These are phyloP conservation scores for Phytophthora ohioensis DNA, from an alignment of 352 stramenopile species.

Conservation along the genomic window DNA sequence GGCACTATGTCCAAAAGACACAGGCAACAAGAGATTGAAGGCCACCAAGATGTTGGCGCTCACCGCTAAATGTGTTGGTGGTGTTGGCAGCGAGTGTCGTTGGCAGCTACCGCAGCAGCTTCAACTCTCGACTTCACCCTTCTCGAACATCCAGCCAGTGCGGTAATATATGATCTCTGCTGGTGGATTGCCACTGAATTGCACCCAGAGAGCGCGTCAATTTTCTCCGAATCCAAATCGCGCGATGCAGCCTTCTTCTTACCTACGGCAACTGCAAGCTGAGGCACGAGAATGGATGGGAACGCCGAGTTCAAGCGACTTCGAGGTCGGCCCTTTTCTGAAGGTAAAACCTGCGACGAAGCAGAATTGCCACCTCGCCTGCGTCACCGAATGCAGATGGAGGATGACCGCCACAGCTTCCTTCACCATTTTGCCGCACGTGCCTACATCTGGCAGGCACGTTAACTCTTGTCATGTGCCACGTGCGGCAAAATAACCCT, in stretches of 20 bases:
- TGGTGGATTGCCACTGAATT: constrained; percentile 11
- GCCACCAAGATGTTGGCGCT: neutral
- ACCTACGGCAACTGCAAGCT: neutral
- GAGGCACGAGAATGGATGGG: neutral
- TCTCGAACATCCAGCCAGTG: constrained; percentile 11
- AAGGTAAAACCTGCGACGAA: constrained; percentile 34
- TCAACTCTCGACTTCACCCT: neutral
- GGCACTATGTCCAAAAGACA: neutral
- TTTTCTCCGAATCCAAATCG: constrained; percentile 4
- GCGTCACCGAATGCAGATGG: constrained; percentile 1
- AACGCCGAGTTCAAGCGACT: neutral
- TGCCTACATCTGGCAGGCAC: neutral
- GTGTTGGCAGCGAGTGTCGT: constrained; percentile 1
- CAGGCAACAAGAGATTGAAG: neutral
- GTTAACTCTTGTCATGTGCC: neutral
- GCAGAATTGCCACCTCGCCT: constrained; percentile 26
- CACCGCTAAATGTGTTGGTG: neutral
- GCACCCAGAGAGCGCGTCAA: neutral
- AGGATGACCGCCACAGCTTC: no score
- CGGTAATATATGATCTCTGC: constrained; percentile 6
- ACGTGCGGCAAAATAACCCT: neutral
- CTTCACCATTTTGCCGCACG: constrained; percentile 3
- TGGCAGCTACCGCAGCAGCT: neutral
- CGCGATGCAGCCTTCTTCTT: neutral
- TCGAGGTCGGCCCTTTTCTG: constrained; percentile 17